A percentile compares a stretch with the other conserved stretches of the same genome.
These are phyloP conservation scores for Suillus variegatus DNA, from an alignment of 768 basidiomycete species.

Conservation along the genomic window DNA sequence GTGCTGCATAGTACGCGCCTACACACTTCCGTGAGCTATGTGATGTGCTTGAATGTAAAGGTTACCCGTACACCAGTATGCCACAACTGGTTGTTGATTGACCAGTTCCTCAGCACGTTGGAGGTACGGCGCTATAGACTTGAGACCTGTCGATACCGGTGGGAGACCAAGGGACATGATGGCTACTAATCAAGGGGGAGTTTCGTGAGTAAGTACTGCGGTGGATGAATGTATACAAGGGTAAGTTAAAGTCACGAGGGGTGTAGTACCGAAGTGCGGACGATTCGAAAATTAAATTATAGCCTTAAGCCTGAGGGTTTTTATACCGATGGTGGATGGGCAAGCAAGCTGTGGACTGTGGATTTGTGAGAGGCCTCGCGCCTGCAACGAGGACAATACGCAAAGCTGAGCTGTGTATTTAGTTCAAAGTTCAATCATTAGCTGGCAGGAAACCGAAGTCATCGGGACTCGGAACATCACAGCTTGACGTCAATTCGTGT, in stretches of 20 bases:
- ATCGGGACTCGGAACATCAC: conserved; percentile 6
- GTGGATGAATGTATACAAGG: not conserved
- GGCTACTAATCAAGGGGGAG: not conserved
- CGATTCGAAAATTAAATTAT: not conserved
- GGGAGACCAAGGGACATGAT: conserved; percentile 53
- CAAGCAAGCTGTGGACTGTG: not conserved
- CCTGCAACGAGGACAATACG: conserved; percentile 11
- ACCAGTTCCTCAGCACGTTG: conserved; percentile 90
- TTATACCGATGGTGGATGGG: conserved; percentile 1
- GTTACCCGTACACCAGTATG: conserved; percentile 87
- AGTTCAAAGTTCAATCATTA: not conserved
- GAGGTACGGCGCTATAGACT: conserved; percentile 73
- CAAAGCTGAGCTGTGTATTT: not conserved
- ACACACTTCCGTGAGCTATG: conserved; percentile 8
- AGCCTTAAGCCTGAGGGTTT: not conserved
- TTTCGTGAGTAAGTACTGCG: not conserved
- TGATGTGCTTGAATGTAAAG: conserved; percentile 8
- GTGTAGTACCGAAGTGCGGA: not conserved
- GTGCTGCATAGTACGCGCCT: conserved; percentile 93
- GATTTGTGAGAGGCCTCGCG: conserved; percentile 5
- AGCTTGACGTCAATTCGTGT: conserved; percentile 2
- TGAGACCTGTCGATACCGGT: conserved; percentile 61
- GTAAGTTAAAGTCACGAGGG: not conserved
- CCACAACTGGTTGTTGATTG: conserved; percentile 79
- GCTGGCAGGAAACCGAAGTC: not conserved